Base-by-base conservation (phyloP, 78 protist genomes). In the Chrysochromulina parva region DNA sequence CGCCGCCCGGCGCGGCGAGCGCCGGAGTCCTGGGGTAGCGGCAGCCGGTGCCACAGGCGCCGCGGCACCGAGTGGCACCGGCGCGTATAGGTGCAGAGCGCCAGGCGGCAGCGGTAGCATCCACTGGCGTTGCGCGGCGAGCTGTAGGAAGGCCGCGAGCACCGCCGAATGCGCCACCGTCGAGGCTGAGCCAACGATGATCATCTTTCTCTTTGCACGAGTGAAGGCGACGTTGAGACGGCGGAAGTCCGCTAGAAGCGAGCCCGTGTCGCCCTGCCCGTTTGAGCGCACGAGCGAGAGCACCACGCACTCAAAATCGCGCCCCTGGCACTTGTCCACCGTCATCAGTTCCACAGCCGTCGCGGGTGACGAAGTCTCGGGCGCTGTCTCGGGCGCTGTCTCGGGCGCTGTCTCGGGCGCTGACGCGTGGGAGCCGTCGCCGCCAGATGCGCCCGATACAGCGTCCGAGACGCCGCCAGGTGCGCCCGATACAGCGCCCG, bases 161-260 rank as follows among this genome's bases (percentile, higher is more conserved):
- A 53, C 11, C 28, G 57, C 16, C 47, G 86, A 5, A 47, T 53
- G 86, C 47, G 1, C 0, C 50, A 78, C 14, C 62, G 86, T 78
- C 48, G 24, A 5, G 28, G 24, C 24, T 10, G 88, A 55, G 65
- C 98, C 97, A 26, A 97, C 38, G 24, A 96, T 59, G 1, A 97
- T 54, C n/a, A 96, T 58, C 90, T 97, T 97, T 59, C 22, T 9
- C 87, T 90, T 92, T 17, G 98, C 97, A 20, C 98, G 95, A 1
- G 97, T 96, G 22, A 97, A 60, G 7, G 98, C 97, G 0, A 97
- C 97, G 80, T 97, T 97, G 69, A 96, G 69, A 28, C 98, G 92
- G 2, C 96, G 90, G 97, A 96, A 96, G 91, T 97, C 98, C 2
- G 71, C 11, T 7, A 97, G 62, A 24, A 96, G 93, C 7, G 80